Percentiles rank a stretch among this genome's conserved stretches.
Evolutionary conservation across 2,329 filamentous ascomycete species (phyloP).

Genomic region (Arachnopeziza araneosa): DNA sequence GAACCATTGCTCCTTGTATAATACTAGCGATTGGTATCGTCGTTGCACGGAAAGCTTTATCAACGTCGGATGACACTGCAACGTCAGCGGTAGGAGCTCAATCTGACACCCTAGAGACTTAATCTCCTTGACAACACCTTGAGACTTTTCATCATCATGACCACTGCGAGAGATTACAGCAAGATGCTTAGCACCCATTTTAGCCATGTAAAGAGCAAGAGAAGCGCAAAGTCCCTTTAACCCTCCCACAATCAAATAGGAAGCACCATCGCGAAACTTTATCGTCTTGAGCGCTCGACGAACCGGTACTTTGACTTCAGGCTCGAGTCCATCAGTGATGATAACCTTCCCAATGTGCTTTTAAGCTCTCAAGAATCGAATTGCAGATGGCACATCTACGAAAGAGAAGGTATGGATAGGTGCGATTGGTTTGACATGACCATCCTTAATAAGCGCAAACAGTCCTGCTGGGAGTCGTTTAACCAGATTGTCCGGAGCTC

Average conservation of each 20-base stretch:
- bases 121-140: constrained; percentile 5
- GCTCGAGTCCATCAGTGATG: neutral
- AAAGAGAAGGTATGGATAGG: constrained; percentile 7
- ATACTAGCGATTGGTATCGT: constrained; percentile 17
- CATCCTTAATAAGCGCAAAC: neutral
- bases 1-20: constrained; percentile 27
- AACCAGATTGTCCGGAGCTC: neutral
- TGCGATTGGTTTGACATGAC: neutral
- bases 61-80: constrained; percentile 2
- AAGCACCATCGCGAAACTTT: neutral
- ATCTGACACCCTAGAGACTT: constrained; percentile 9
- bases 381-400: neutral
- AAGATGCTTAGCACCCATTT: constrained; percentile 11
- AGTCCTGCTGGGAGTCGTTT: neutral
- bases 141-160: constrained; percentile 7
- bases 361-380: neutral
- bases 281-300: neutral
- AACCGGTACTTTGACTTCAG: neutral
- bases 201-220: constrained; percentile 10
- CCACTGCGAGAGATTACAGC: constrained; percentile 21
- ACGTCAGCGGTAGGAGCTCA: constrained; percentile 19
- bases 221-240: constrained; percentile 18
- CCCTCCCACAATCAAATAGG: constrained; percentile 14
- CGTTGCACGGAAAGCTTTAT: neutral
- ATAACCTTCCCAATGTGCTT: constrained; percentile 1